A percentile compares a stretch with the other conserved stretches of the same genome.
phyloP scores from a whole-genome alignment of 495 filamentous ascomycete species.

The Podospora sp. region DNA sequence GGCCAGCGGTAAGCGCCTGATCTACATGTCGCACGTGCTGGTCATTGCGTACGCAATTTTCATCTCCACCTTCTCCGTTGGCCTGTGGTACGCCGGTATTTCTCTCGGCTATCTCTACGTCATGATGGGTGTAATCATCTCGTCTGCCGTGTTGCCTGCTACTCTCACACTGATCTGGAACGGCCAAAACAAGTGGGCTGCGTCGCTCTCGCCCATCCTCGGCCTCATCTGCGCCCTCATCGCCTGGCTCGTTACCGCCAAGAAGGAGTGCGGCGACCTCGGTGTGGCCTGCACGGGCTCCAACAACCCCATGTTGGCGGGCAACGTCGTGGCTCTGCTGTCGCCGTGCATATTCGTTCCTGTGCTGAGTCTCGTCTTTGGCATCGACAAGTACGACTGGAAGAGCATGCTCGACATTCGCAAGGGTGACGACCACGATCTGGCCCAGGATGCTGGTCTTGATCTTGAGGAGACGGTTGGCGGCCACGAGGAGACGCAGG shows the following conservation, averaged over 20 bases:
- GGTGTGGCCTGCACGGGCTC: constrained; percentile 75
- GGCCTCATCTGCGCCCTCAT: constrained; percentile 76
- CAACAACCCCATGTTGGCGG: constrained; percentile 89
- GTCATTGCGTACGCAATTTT: constrained; percentile 77
- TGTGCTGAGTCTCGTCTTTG: constrained; percentile 72
- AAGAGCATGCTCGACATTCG: constrained; percentile 82
- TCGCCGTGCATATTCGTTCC: constrained; percentile 80
- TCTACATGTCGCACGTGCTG: constrained; percentile 80
- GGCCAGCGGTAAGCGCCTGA: constrained; percentile 74
- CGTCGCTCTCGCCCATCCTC: constrained; percentile 72
- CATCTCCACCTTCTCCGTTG: constrained; percentile 84
- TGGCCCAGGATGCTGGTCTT: constrained; percentile 66
- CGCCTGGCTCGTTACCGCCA: constrained; percentile 90
- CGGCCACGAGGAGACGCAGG: constrained; percentile 44
- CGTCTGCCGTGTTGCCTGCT: constrained; percentile 80
- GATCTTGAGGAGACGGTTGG: constrained; percentile 73
- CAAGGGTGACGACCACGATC: constrained; percentile 79
- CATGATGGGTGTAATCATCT: constrained; percentile 91
- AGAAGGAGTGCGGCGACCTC: constrained; percentile 71
- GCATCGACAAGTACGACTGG: constrained; percentile 86
- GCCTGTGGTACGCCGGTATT: constrained; percentile 67
- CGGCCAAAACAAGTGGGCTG: constrained; percentile 79
- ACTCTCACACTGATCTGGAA: constrained; percentile 81
- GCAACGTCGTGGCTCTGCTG: constrained; percentile 76
- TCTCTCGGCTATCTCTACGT: constrained; percentile 71